These are phyloP conservation scores for Phytopythium cucurbitacearum DNA, from an alignment of 352 stramenopile species.

Conservation along the genomic window DNA sequence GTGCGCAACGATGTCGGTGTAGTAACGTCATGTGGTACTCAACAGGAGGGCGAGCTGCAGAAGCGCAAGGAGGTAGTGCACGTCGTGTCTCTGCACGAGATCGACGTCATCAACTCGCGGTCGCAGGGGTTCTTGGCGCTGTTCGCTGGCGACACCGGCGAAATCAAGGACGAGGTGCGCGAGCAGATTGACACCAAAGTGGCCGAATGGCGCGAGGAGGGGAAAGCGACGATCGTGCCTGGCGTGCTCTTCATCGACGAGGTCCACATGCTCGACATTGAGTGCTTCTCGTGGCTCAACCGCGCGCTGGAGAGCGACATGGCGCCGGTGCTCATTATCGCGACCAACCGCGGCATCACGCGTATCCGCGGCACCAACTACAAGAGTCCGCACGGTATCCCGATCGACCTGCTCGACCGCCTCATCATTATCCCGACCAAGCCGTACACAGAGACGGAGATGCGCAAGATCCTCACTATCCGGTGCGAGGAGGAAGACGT, in stretches of 20 bases:
- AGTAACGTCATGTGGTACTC: background rate
- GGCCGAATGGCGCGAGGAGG: slow-evolving; percentile 93
- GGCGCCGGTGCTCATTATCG: slow-evolving; percentile 98
- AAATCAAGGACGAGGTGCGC: slow-evolving; percentile 98
- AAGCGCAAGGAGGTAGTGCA: slow-evolving; percentile 98
- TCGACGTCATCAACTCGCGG: slow-evolving; percentile 99
- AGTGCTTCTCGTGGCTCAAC: slow-evolving; percentile 99
- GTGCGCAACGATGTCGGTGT: no score
- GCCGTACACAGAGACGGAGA: slow-evolving; percentile 95
- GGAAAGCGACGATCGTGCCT: slow-evolving; percentile 97
- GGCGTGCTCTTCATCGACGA: slow-evolving; percentile 99
- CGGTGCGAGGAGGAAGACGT: slow-evolving; percentile 98
- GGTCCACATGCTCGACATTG: slow-evolving; percentile 99
- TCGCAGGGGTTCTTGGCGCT: slow-evolving; percentile 98
- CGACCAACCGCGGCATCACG: slow-evolving; percentile 98
- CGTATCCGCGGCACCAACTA: slow-evolving; percentile 99
- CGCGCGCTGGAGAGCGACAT: slow-evolving; percentile 96
- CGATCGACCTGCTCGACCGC: slow-evolving; percentile 97
- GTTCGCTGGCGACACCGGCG: slow-evolving; percentile 98
- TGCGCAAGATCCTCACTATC: slow-evolving; percentile 96
- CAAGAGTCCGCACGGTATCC: slow-evolving; percentile 97
- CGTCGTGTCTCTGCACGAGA: slow-evolving; percentile 97
- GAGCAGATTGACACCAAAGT: slow-evolving; percentile 99
- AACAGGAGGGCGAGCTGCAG: slow-evolving; percentile 95
- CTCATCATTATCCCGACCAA: slow-evolving; percentile 99